A percentile compares a stretch with the other conserved stretches of the same genome.
phyloP scores from a whole-genome alignment of 2,329 filamentous ascomycete genomes.

The Pseudogymnoascus sp. region DNA sequence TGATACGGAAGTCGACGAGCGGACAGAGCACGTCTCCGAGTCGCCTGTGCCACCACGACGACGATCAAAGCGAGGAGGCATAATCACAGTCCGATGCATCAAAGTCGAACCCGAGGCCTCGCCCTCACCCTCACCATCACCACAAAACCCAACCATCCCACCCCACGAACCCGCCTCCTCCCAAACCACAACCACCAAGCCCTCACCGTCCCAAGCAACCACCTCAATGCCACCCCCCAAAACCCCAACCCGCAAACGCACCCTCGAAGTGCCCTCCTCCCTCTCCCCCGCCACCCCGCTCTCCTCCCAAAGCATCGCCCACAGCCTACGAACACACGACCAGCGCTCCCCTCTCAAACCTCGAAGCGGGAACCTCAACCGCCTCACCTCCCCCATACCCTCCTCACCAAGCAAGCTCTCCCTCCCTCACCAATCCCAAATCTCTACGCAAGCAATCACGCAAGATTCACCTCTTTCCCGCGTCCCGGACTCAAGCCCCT shows the following conservation, averaged over 20 bases:
- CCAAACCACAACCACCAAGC: not conserved
- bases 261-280: not conserved
- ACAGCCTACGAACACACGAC: not conserved
- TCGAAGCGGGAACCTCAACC: not conserved
- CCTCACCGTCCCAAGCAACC: not conserved
- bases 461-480: not conserved
- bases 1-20: not conserved
- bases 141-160: not conserved
- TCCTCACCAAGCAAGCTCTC: not conserved
- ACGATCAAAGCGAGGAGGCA: not conserved
- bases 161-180: not conserved
- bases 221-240: not conserved
- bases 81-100: conserved; percentile 4
- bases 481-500: not conserved
- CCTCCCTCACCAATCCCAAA: not conserved
- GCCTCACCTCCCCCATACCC: not conserved
- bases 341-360: not conserved
- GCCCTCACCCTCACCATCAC: not conserved
- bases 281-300: not conserved
- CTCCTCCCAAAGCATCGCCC: not conserved
- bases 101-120: not conserved
- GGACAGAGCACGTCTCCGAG: not conserved
- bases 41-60: not conserved
- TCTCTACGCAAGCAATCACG: not conserved
- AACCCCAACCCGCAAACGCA: not conserved